Evolutionary conservation across 1,284 basidiomycete species (phyloP).

Genomic region (Ceraceosorus bombacis): DNA sequence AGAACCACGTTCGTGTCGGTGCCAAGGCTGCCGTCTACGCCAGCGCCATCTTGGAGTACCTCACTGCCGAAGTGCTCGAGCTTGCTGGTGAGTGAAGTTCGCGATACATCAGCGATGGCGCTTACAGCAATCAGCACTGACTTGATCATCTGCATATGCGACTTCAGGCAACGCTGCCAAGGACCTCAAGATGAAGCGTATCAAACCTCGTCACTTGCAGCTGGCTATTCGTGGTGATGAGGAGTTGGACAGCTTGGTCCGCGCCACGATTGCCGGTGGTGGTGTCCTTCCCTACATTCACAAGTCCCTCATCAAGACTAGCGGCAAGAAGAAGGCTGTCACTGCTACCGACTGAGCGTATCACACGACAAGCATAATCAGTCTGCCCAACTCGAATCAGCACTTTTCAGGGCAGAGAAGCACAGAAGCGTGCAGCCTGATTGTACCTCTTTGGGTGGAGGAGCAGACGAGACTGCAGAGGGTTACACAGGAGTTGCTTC

Average conservation of each 20-base stretch:
- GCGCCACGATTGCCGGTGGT: slow-evolving; percentile 62
- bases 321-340: slow-evolving; percentile 29
- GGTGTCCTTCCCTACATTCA: slow-evolving; percentile 95
- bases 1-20: slow-evolving; percentile 85
- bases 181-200: slow-evolving; percentile 89
- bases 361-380: no score
- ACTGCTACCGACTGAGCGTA: neutral
- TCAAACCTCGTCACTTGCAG: slow-evolving; percentile 86
- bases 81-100: slow-evolving; percentile 61
- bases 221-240: slow-evolving; percentile 93
- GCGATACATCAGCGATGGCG: neutral
- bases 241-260: slow-evolving; percentile 60
- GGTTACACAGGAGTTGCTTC: no score
- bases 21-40: slow-evolving; percentile 87
- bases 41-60: slow-evolving; percentile 81
- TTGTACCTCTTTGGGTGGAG: no score
- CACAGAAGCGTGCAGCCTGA: no score
- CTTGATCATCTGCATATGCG: neutral
- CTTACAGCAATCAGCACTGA: neutral
- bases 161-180: slow-evolving; percentile 83
- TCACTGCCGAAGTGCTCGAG: slow-evolving; percentile 82
- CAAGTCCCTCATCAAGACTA: slow-evolving; percentile 55
- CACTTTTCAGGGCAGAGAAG: no score
- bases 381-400: no score
- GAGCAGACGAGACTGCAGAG: no score